Evolutionary conservation across 2,329 filamentous ascomycete species (phyloP).

Genomic region (Epichloe amarillans): DNA sequence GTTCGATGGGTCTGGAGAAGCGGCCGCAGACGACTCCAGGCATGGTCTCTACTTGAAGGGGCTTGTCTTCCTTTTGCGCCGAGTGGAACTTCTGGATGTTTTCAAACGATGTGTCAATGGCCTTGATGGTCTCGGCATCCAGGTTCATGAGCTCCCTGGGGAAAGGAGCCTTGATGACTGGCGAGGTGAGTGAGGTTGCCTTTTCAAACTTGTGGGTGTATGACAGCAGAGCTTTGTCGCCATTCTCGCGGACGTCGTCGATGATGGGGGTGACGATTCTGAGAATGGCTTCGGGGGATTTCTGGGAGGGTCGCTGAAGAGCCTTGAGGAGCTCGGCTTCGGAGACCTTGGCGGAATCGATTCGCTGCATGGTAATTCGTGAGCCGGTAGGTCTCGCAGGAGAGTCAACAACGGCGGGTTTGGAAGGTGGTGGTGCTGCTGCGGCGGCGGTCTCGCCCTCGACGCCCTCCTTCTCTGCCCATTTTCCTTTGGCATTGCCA

Average conservation of each 20-base stretch:
- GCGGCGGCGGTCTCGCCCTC: slow-evolving; percentile 24
- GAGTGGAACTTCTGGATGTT: slow-evolving; percentile 93
- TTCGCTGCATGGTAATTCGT: slow-evolving; percentile 72
- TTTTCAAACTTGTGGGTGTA: slow-evolving; percentile 99
- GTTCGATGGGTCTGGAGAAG: slow-evolving; percentile 82
- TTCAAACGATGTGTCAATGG: slow-evolving; percentile 88
- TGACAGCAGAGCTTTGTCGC: slow-evolving; percentile 76
- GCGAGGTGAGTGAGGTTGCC: slow-evolving; percentile 77
- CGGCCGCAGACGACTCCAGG: slow-evolving; percentile 90
- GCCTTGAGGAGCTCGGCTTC: slow-evolving; percentile 55
- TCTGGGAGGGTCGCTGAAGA: slow-evolving; percentile 81
- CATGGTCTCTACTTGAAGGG: slow-evolving; percentile 89
- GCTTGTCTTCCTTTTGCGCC: slow-evolving; percentile 73
- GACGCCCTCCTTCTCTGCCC: slow-evolving; percentile 72
- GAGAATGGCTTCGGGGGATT: slow-evolving; percentile 92
- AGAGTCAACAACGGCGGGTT: slow-evolving; percentile 19
- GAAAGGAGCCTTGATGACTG: slow-evolving; percentile 84
- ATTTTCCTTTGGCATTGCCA: slow-evolving; percentile 88
- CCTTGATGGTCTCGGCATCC: slow-evolving; percentile 67
- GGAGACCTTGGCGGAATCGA: slow-evolving; percentile 53
- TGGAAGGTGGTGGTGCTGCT: slow-evolving; percentile 19
- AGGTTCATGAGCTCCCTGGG: slow-evolving; percentile 75
- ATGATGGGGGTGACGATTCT: slow-evolving; percentile 86
- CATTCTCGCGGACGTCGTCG: slow-evolving; percentile 67
- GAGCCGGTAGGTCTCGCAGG: slow-evolving; percentile 25